Evolutionary conservation across 306 rosid genomes (phyloP), one percentile per base, ranked within the genome.

Genomic region (Acacia confusa): DNA sequence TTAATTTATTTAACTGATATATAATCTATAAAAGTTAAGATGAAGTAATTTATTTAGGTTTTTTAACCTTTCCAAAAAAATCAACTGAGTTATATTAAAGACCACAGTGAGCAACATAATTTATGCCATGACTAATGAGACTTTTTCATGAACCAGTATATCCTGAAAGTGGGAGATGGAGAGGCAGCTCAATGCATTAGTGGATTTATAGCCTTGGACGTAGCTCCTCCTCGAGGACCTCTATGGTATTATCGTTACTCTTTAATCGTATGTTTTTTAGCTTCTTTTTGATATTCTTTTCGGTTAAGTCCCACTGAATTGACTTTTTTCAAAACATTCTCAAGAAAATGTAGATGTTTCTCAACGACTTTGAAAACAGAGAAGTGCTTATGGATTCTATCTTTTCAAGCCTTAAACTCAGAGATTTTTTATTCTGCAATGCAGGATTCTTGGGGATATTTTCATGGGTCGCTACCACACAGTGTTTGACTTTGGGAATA

Each of bases 221-320:
- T 89, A 75, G 81, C 91, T 84, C 92, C 94, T 80, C 94, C 96
- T 85, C 89, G 88, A 27, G 92, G 94, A 85, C 92, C 97, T 78
- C 86, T 92, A 79, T 92, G 97, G 95, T 91, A 84, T 0, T 43
- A 47, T 68, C 50, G 6, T 65, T 17, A 14, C 45, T 72, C 30
- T 40, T 82, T 22, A 30, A 66, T 34, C 43, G 15, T 64, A 38
- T 44, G 75, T 44, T 57, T 69, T 70, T 40, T 57, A 13, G 8
- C 67, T 20, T 74, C 40, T 36, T 32, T 36, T 66, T 63, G 4
- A 7, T 28, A 19, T 78, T 48, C 1, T 14, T 38, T 63, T 11
- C 34, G 2, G 27, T 72, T 8, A 34, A 19, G 24, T 74, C 24
- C 24, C 74, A 61, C 7, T 28, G n/a, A 70, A 12, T 70, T 25